Percentiles rank a stretch among this genome's conserved stretches.
Conservation (phyloP, 768 basidiomycete species). For the Podaxis sp. region DNA sequence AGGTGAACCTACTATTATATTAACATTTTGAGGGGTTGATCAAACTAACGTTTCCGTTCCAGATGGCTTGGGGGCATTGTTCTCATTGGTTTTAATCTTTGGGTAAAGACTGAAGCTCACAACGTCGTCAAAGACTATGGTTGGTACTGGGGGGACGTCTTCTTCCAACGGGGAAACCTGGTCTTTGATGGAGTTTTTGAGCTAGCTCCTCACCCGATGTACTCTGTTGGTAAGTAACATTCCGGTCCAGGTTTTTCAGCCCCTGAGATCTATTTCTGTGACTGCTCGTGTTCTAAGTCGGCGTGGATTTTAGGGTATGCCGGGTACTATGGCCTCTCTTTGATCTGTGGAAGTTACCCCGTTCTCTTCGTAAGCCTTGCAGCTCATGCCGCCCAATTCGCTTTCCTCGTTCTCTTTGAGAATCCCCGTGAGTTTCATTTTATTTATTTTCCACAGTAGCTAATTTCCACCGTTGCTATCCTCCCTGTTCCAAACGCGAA, state of each 20-base stretch:
- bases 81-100: constrained; percentile 92
- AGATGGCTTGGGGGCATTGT: constrained; percentile 88
- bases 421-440: constrained; percentile 78
- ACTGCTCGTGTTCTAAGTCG: constrained; percentile 1
- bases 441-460: constrained; percentile 7
- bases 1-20: constrained; percentile 43
- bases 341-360: constrained; percentile 85
- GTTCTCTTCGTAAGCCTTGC: constrained; percentile 93
- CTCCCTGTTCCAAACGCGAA: constrained; percentile 2
- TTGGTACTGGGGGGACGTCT: constrained; percentile 96
- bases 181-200: constrained; percentile 99
- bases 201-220: constrained; percentile 93
- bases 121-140: constrained; percentile 97
- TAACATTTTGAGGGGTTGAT: not conserved
- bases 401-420: constrained; percentile 93
- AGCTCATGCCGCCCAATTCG: constrained; percentile 95
- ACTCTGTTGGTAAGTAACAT: constrained; percentile 64
- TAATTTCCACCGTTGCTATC: not conserved
- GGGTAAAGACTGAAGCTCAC: constrained; percentile 98
- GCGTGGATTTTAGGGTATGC: constrained; percentile 64
- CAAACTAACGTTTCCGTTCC: constrained; percentile 10
- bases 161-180: constrained; percentile 89
- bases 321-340: constrained; percentile 95
- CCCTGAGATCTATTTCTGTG: not conserved
- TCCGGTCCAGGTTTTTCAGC: not conserved